A percentile compares a stretch with the other conserved stretches of the same genome.
Evolutionary conservation across 208 protist species (phyloP).

Genomic region (Trypanosoma theileri): DNA sequence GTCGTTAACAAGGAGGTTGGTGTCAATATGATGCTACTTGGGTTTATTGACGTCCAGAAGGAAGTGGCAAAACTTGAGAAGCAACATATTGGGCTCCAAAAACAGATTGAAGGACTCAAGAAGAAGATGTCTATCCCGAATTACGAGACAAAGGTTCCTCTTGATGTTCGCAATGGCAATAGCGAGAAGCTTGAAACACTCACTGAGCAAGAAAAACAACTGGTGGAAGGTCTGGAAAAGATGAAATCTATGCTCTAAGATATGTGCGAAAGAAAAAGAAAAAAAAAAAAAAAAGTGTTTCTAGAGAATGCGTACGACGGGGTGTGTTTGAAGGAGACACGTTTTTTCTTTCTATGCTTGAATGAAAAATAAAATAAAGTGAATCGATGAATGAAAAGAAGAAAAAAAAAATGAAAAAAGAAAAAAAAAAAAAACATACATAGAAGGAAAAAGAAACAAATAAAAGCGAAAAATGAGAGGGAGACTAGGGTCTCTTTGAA

Average conservation of each 20-base stretch:
- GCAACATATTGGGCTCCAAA: slow-evolving; percentile 69
- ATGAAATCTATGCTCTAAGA: slow-evolving; percentile 56
- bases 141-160: slow-evolving; percentile 91
- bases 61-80: slow-evolving; percentile 88
- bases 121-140: slow-evolving; percentile 90
- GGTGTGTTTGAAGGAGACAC: too few relatives aligned
- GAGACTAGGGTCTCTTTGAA: too few relatives aligned
- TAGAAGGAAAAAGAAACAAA: too few relatives aligned
- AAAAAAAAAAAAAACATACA: too few relatives aligned
- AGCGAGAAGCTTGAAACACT: slow-evolving; percentile 76
- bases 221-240: slow-evolving; percentile 71
- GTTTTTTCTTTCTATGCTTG: too few relatives aligned
- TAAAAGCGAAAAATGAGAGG: too few relatives aligned
- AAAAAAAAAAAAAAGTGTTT: too few relatives aligned
- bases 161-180: slow-evolving; percentile 77
- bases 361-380: too few relatives aligned
- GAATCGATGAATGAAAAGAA: too few relatives aligned
- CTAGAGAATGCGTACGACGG: too few relatives aligned
- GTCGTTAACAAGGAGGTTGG: slow-evolving; percentile 81
- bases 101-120: slow-evolving; percentile 79
- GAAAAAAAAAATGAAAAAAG: too few relatives aligned
- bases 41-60: slow-evolving; percentile 90
- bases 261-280: not conserved
- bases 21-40: slow-evolving; percentile 88
- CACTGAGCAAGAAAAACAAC: slow-evolving; percentile 61